Evolutionary conservation across 306 rosid genomes (phyloP).

Genomic region (Pachyrhizus erosus): DNA sequence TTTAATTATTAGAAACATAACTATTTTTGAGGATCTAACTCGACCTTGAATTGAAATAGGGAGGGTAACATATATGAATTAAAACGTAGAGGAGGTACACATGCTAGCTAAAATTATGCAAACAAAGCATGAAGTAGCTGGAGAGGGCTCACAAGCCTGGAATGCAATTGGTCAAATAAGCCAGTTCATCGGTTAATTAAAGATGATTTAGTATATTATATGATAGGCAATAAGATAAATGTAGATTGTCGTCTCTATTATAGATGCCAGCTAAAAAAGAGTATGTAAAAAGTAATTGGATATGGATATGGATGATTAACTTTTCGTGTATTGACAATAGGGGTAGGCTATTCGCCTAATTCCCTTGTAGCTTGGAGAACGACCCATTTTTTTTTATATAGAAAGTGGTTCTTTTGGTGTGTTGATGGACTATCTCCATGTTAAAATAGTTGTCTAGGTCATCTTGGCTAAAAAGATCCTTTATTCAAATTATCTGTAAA

Average conservation of each 20-base stretch:
- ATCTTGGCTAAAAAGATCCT: slow-evolving; percentile 1
- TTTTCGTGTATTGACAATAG: slow-evolving; percentile 23
- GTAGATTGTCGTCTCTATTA: slow-evolving; percentile 25
- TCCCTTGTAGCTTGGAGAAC: slow-evolving; percentile 16
- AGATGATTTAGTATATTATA: slow-evolving; percentile 29
- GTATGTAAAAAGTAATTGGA: slow-evolving; percentile 29
- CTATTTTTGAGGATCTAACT: not conserved
- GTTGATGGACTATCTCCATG: slow-evolving; percentile 25
- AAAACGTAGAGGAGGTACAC: not conserved
- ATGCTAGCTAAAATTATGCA: not conserved
- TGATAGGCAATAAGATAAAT: slow-evolving; percentile 35
- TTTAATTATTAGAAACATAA: not conserved
- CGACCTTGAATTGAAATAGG: not conserved
- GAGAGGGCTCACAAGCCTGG: slow-evolving; percentile 22
- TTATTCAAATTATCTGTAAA: slow-evolving; percentile 14
- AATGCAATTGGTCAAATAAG: slow-evolving; percentile 23
- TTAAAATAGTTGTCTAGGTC: slow-evolving; percentile 37
- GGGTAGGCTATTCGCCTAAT: slow-evolving; percentile 25
- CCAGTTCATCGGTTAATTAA: not conserved
- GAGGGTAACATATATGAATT: not conserved
- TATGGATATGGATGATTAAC: not conserved
- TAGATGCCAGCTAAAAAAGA: slow-evolving; percentile 46
- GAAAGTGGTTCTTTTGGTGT: slow-evolving; percentile 11
- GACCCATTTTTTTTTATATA: not conserved
- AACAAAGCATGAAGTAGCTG: not conserved